Evolutionary conservation across 108 stramenopile species (phyloP).

Genomic region (Phaeodactylum tricornutum): DNA sequence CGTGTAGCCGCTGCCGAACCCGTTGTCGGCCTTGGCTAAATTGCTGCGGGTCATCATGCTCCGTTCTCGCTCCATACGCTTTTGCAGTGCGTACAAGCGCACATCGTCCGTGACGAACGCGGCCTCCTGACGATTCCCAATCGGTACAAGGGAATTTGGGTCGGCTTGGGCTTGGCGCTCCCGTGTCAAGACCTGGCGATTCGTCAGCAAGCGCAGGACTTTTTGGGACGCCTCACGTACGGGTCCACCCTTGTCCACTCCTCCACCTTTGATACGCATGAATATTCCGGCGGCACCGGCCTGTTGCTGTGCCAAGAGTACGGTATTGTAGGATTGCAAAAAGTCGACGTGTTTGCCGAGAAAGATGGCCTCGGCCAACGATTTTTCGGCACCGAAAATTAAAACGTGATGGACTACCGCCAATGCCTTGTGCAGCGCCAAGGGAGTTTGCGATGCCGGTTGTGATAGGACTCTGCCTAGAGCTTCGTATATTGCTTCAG

Average conservation of each 20-base stretch:
- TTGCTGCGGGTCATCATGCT: conserved; percentile 28
- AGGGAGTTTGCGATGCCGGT: conserved; percentile 23
- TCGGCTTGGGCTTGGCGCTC: conserved; percentile 35
- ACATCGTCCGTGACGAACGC: conserved; percentile 50
- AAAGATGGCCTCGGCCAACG: conserved; percentile 26
- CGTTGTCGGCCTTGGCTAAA: conserved; percentile 37
- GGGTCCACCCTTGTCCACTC: conserved; percentile 46
- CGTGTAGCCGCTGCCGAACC: conserved; percentile 46
- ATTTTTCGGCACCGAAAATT: conserved; percentile 42
- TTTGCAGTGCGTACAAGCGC: conserved; percentile 19
- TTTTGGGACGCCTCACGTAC: conserved; percentile 36
- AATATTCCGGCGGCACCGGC: conserved; percentile 17
- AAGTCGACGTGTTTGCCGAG: conserved; percentile 19
- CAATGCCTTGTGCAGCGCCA: conserved; percentile 43
- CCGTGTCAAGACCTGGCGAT: conserved; percentile 21
- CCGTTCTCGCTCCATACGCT: conserved; percentile 26
- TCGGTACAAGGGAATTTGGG: conserved; percentile 44
- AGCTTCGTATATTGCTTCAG: conserved; percentile 43
- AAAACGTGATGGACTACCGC: conserved; percentile 32
- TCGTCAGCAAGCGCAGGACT: conserved; percentile 18
- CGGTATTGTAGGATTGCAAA: conserved; percentile 40
- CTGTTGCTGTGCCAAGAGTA: conserved; percentile 30
- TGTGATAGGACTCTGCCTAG: conserved; percentile 21
- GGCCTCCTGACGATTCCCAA: conserved; percentile 26
- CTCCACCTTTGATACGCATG: conserved; percentile 41